Base-by-base conservation (phyloP, 257 asterid species). In the Solanum corneliomulleri region DNA sequence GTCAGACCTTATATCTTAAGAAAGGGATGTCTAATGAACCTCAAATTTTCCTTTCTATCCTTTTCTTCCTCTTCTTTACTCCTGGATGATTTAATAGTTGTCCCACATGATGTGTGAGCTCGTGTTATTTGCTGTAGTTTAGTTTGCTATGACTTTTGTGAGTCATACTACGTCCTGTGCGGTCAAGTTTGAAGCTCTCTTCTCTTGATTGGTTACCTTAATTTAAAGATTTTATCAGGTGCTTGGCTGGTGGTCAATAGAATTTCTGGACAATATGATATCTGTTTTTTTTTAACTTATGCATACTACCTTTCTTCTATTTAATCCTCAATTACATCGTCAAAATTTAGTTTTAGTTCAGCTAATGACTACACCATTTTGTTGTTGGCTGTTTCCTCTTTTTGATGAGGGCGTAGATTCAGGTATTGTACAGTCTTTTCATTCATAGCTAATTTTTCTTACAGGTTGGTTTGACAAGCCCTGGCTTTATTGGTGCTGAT, bases 381-480 rank as follows among this genome's bases (percentile, higher is more conserved):
- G 20, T 81, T 81, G 45, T 81, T 49, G 44, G 1, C 45, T 21
- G 12, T 76, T 75, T 75, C 58, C 52, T 75, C 9, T 41, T 75
- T 75, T 75, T 41, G 82, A 12, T 49, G 52, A 31, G 58, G 56
- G 52, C 15, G 33, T 75, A 41, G 11, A 16, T 80, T 27, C 42
- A 9, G 25, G 29, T 47, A 11, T 80, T 18, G 85, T 29, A 47
- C 85, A 27, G 8, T 12, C 37, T 85, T 72, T 49, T 45, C 84
- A 25, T 86, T 77, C 56, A 31, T 47, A 25, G 41, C 84, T 35
- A n/a, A 9, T 60, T 86, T 87, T 58, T 66, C 78, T 86, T 88
- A 87, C 92, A 96, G 99, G 99, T 96, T 77, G 99, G 99, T 88
- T 88, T 96, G 89, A 96, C 99, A 11, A 96, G 98, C 90, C 99